Evolutionary conservation across 768 basidiomycete genomes (phyloP).

Genomic region (Rhizopogon salebrosus): DNA sequence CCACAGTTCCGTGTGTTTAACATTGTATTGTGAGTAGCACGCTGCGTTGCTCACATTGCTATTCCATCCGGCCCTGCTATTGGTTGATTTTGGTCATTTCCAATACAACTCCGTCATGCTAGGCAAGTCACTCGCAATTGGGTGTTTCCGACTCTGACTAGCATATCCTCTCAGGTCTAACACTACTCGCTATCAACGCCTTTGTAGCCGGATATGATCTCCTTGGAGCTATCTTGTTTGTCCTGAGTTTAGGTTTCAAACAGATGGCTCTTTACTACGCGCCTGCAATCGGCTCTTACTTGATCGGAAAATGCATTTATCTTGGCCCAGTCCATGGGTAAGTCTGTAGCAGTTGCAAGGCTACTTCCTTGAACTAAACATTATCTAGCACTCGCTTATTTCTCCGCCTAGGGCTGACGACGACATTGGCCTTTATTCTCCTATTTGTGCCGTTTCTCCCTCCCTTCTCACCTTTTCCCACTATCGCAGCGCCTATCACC

Average conservation of each 20-base stretch:
- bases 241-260: constrained; percentile 86
- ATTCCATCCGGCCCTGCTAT: constrained; percentile 76
- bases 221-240: constrained; percentile 73
- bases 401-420: constrained; percentile 58
- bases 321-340: constrained; percentile 72
- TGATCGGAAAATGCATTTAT: constrained; percentile 85
- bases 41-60: constrained; percentile 66
- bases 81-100: constrained; percentile 92
- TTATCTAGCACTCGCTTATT: constrained; percentile 46
- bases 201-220: constrained; percentile 69
- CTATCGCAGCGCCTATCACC: constrained; percentile 58
- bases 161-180: constrained; percentile 45
- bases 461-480: constrained; percentile 46
- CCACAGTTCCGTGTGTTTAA: background rate
- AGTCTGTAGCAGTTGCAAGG: constrained; percentile 14
- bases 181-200: constrained; percentile 61
- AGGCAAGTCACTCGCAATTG: constrained; percentile 38
- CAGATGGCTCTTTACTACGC: constrained; percentile 97
- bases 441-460: constrained; percentile 81
- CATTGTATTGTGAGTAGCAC: constrained; percentile 23
- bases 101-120: constrained; percentile 97
- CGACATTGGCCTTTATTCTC: constrained; percentile 54
- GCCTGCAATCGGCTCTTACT: constrained; percentile 85
- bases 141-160: background rate
- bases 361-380: constrained; percentile 4